Conservation (phyloP, 2,329 filamentous ascomycete genomes). For the Proliferodiscus dingleyae region DNA sequence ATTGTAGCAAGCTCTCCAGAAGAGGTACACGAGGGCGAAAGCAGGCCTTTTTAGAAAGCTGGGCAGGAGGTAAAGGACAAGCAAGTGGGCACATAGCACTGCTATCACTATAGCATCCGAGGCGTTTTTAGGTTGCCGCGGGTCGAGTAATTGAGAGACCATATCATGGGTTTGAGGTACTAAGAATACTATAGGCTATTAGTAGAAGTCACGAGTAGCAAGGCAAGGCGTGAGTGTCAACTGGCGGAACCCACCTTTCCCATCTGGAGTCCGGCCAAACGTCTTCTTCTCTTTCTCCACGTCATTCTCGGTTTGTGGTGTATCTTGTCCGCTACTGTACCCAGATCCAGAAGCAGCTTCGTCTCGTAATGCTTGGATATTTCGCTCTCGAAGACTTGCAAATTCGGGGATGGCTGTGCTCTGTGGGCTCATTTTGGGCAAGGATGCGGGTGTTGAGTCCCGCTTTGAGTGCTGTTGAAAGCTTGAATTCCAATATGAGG, state of each 20-base stretch:
- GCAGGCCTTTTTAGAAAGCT: conserved; percentile 63
- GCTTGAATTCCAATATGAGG: background rate
- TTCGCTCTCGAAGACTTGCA: conserved; percentile 27
- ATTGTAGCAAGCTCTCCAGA: conserved; percentile 92
- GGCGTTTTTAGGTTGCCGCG: conserved; percentile 89
- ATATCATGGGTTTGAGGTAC: conserved; percentile 97
- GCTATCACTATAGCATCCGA: conserved; percentile 77
- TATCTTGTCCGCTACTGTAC: conserved; percentile 11
- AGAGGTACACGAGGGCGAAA: conserved; percentile 80
- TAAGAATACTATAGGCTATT: conserved; percentile 66
- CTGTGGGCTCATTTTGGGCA: conserved; percentile 13
- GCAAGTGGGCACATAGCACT: conserved; percentile 71
- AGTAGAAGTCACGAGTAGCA: conserved; percentile 2
- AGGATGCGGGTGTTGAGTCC: conserved; percentile 7
- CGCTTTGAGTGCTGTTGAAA: conserved; percentile 5
- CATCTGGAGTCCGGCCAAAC: conserved; percentile 85
- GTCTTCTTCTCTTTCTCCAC: conserved; percentile 62
- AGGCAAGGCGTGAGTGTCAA: background rate
- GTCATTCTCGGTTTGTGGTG: conserved; percentile 26
- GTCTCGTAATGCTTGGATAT: conserved; percentile 8
- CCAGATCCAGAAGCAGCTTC: conserved; percentile 3
- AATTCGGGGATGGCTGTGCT: conserved; percentile 1
- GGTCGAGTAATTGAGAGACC: conserved; percentile 95
- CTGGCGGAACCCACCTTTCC: conserved; percentile 62
- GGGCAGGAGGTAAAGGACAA: conserved; percentile 70